Percentiles rank a stretch among this genome's conserved stretches.
These are phyloP conservation scores for Ogataea ganodermae DNA, from an alignment of 805 yeast species.

Conservation along the genomic window DNA sequence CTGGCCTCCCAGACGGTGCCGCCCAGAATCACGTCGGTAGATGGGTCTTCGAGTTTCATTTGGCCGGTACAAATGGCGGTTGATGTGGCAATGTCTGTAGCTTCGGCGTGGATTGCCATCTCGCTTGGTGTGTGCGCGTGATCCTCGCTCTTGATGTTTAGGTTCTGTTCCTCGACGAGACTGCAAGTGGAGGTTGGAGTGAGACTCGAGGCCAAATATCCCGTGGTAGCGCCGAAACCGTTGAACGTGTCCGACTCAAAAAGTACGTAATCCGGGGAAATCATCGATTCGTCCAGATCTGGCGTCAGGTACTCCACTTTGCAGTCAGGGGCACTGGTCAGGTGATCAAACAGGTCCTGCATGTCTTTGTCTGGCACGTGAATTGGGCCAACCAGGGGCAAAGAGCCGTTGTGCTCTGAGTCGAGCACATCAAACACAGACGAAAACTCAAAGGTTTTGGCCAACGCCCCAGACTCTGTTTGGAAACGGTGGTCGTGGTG, in stretches of 20 bases:
- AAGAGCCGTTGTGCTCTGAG: neutral
- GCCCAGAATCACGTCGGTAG: neutral
- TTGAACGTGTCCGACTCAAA: constrained; percentile 15
- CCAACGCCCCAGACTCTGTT: neutral
- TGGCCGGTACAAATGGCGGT: neutral
- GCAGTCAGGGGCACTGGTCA: constrained; percentile 9
- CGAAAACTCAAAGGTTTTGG: constrained; percentile 7
- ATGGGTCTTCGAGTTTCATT: constrained; percentile 1
- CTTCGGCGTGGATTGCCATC: neutral
- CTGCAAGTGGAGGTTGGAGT: constrained; percentile 16
- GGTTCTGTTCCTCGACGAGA: constrained; percentile 1
- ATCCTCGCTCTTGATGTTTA: neutral
- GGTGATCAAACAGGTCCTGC: constrained; percentile 10
- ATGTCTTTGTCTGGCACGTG: constrained; percentile 8
- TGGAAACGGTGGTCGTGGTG: neutral
- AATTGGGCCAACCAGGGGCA: neutral
- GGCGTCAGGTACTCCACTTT: constrained; percentile 1
- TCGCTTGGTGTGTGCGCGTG: neutral
- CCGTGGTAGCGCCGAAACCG: constrained; percentile 7
- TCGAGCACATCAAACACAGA: constrained; percentile 9
- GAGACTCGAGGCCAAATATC: constrained; percentile 5
- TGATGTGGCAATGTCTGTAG: neutral
- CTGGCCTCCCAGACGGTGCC: constrained; percentile 1
- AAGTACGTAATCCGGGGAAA: constrained; percentile 14
- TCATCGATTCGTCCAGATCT: constrained; percentile 11